A percentile compares a stretch with the other conserved stretches of the same genome.
Evolutionary conservation across 202 grass and related monocot species (phyloP).

Genomic region (Panicum hallii): DNA sequence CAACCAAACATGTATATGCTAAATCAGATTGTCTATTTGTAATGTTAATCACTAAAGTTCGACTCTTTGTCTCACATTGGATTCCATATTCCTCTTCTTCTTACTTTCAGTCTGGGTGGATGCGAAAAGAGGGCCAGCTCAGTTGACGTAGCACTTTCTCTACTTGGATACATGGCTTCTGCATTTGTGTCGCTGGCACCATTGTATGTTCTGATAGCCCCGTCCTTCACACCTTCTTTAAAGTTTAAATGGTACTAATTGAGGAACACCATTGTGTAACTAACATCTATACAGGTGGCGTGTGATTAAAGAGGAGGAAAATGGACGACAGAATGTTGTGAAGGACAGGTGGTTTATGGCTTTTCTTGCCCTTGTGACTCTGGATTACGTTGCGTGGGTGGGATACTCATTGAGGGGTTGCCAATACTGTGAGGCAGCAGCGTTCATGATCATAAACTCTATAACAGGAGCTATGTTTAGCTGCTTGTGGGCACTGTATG

Average conservation of each 20-base stretch:
- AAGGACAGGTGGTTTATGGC: not conserved
- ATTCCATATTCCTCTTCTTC: not conserved
- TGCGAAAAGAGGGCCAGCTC: not conserved
- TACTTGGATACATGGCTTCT: not conserved
- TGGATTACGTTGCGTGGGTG: not conserved
- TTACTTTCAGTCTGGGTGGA: not conserved
- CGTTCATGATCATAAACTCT: not conserved
- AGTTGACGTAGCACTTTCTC: not conserved
- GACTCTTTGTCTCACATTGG: not conserved
- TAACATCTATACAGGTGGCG: not conserved
- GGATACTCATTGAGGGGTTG: not conserved
- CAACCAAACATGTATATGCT: too few species aligned
- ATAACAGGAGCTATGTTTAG: not conserved
- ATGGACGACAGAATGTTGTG: not conserved
- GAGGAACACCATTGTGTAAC: not conserved
- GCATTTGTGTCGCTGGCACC: not conserved
- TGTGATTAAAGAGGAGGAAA: accelerated
- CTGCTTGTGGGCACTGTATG: not conserved
- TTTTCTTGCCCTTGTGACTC: not conserved
- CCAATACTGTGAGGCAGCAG: not conserved
- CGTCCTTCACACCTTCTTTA: not conserved
- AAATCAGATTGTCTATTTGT: too few species aligned
- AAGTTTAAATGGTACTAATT: not conserved
- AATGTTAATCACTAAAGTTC: too few species aligned
- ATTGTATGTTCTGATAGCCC: not conserved